Evolutionary conservation across 192 early-diverging fungal genomes (phyloP).

Genomic region (Chytriomyces sp.): DNA sequence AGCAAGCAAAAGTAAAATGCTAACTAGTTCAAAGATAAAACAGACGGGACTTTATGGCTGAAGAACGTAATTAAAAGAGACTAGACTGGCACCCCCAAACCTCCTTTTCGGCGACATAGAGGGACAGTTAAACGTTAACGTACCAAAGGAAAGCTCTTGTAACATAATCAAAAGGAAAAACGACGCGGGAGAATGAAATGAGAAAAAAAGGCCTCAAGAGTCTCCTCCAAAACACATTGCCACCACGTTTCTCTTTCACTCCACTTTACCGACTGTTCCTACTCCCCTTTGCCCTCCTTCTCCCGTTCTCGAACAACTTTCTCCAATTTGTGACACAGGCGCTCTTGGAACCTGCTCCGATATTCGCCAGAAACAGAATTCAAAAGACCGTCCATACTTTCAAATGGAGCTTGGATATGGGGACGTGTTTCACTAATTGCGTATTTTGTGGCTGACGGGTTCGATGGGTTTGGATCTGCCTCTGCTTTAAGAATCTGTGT

Average conservation of each 20-base stretch:
- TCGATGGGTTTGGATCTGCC: constrained; percentile 26
- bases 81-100: too few species aligned
- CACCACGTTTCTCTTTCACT: too few species aligned
- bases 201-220: constrained; percentile 1
- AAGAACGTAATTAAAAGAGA: too few species aligned
- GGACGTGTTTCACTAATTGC: constrained; percentile 28
- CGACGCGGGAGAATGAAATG: background rate
- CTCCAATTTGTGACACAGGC: constrained; percentile 32
- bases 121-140: too few species aligned
- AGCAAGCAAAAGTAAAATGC: background rate
- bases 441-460: constrained; percentile 19
- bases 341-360: constrained; percentile 31
- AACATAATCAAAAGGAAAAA: background rate
- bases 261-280: background rate
- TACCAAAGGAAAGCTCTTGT: too few species aligned
- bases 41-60: too few species aligned
- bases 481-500: constrained; percentile 29
- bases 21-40: too few species aligned
- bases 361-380: constrained; percentile 41
- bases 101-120: too few species aligned
- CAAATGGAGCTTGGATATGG: constrained; percentile 37
- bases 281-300: constrained; percentile 10
- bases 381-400: constrained; percentile 38
- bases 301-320: constrained; percentile 18
- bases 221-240: background rate